phyloP scores from a whole-genome alignment of 2,329 filamentous ascomycete genomes.

The Phaeoacremonium minimum region DNA sequence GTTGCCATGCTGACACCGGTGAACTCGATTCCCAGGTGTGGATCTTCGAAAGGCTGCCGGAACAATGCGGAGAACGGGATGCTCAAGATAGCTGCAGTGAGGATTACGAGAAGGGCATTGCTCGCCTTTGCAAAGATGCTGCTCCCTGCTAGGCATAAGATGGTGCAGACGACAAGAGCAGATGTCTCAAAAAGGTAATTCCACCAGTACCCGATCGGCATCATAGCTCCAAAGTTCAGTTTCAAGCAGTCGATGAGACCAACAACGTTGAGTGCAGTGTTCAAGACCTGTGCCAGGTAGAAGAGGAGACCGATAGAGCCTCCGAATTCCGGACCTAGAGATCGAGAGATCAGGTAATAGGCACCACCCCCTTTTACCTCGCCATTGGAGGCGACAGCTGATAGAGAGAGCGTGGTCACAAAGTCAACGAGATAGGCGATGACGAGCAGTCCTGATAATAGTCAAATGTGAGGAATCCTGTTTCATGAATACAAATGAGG shows the following conservation, averaged over 20 bases:
- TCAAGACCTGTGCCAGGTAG: constrained; percentile 85
- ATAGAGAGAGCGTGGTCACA: constrained; percentile 81
- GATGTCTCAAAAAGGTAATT: constrained; percentile 71
- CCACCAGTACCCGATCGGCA: constrained; percentile 72
- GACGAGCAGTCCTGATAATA: constrained; percentile 68
- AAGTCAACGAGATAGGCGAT: constrained; percentile 77
- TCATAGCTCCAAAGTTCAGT: constrained; percentile 64
- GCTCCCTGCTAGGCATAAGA: constrained; percentile 74
- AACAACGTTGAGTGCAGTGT: constrained; percentile 82
- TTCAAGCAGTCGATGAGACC: constrained; percentile 79
- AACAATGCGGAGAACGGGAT: constrained; percentile 76
- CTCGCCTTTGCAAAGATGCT: constrained; percentile 76
- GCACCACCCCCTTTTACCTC: constrained; percentile 84
- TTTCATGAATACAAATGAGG: neutral
- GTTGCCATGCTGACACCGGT: constrained; percentile 73
- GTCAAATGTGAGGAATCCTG: too few species aligned
- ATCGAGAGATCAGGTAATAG: constrained; percentile 85
- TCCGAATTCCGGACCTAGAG: constrained; percentile 82
- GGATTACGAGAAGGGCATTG: constrained; percentile 67
- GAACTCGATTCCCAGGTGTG: constrained; percentile 62
- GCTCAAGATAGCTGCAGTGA: constrained; percentile 71
- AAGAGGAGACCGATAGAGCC: constrained; percentile 85
- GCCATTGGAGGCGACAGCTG: constrained; percentile 85
- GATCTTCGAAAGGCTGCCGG: constrained; percentile 62
- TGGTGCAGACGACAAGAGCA: constrained; percentile 67